phyloP scores from a whole-genome alignment of 345 rosid species.

The Aegle marmelos region DNA sequence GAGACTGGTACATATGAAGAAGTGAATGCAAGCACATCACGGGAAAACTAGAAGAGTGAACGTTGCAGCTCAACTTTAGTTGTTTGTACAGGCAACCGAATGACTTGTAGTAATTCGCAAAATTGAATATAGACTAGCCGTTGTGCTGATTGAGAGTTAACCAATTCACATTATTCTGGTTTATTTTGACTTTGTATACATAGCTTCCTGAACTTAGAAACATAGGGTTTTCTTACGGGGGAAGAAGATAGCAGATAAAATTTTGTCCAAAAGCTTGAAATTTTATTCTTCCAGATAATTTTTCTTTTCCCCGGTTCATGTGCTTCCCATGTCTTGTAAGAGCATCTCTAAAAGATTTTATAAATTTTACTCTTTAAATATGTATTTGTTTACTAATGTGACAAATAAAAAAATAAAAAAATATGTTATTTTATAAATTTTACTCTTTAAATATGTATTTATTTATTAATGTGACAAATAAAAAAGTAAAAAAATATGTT shows the following conservation, averaged over 20 bases:
- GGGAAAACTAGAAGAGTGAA: slow-evolving; percentile 14
- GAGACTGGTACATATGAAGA: slow-evolving; percentile 49
- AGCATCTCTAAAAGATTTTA: no score
- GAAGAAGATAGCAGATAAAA: background rate
- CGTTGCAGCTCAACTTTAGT: background rate
- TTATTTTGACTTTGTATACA: background rate
- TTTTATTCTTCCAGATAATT: background rate
- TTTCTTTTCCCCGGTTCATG: no score
- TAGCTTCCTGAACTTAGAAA: background rate
- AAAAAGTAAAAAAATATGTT: no score
- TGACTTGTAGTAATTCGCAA: background rate
- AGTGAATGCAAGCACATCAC: slow-evolving; percentile 26
- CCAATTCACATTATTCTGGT: background rate
- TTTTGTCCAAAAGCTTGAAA: background rate
- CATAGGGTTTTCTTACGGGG: background rate
- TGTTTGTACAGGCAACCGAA: slow-evolving; percentile 6
- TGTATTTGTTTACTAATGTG: no score
- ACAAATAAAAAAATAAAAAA: no score
- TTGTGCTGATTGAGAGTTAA: background rate
- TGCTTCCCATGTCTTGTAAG: no score
- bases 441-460: no score
- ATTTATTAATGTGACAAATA: no score
- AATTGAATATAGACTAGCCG: background rate
- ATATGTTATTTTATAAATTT: no score
- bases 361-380: no score